phyloP scores from a whole-genome alignment of 495 filamentous ascomycete genomes.

The Symbiotaphrina buchneri region DNA sequence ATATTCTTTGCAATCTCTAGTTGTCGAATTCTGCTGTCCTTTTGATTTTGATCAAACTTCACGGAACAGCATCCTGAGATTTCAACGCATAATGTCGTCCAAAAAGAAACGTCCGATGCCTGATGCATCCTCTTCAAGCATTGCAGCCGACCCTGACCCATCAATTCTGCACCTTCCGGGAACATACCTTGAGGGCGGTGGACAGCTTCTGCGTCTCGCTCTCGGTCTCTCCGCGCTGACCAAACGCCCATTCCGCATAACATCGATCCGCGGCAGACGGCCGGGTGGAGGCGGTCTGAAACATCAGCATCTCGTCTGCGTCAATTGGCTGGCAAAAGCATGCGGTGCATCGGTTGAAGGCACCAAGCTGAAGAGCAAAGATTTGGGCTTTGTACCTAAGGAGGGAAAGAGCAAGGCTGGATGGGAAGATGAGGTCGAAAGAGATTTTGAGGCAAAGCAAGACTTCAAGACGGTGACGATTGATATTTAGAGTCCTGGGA shows the following conservation, averaged over 20 bases:
- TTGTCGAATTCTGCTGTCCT: too few relatives aligned
- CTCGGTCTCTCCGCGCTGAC: slow-evolving; percentile 46
- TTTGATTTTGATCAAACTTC: too few relatives aligned
- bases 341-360: slow-evolving; percentile 35
- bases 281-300: slow-evolving; percentile 37
- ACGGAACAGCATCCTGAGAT: too few relatives aligned
- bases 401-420: background rate
- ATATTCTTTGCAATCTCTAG: too few relatives aligned
- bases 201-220: slow-evolving; percentile 58
- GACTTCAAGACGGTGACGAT: slow-evolving; percentile 8
- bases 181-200: slow-evolving; percentile 60
- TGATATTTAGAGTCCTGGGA: slow-evolving; percentile 17
- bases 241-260: slow-evolving; percentile 36
- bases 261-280: slow-evolving; percentile 49
- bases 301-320: slow-evolving; percentile 46
- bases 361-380: slow-evolving; percentile 17
- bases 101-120: too few relatives aligned
- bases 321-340: slow-evolving; percentile 38
- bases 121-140: too few relatives aligned
- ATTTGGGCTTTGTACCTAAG: slow-evolving; percentile 14
- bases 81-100: too few relatives aligned
- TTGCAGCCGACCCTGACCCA: too few relatives aligned
- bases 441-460: slow-evolving; percentile 5
- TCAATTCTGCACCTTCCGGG: slow-evolving; percentile 41
- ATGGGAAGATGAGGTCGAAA: too few relatives aligned